Conservation (phyloP, 139 green algal species). For the Monoraphidium neglectum region DNA sequence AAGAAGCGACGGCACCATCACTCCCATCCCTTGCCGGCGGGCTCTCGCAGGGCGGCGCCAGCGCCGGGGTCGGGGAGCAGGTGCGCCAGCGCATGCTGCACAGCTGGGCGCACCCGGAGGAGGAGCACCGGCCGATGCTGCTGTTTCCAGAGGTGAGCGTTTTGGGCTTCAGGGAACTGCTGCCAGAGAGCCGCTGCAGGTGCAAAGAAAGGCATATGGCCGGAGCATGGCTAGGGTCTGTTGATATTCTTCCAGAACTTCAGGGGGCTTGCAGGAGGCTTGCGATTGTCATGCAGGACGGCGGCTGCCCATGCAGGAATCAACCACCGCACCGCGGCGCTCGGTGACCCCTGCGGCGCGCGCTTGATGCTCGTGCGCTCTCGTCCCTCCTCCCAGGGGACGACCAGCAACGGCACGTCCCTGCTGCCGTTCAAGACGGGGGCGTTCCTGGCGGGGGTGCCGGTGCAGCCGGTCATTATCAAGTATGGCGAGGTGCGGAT, state of each 20-base stretch:
- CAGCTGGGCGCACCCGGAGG: conserved; percentile 15
- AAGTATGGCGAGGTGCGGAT: too few relatives aligned
- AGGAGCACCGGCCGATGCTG: conserved; percentile 53
- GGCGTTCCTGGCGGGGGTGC: conserved; percentile 85
- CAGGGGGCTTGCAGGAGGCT: neutral
- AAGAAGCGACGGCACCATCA: neutral
- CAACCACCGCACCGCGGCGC: too few relatives aligned
- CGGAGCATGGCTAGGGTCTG: too few relatives aligned
- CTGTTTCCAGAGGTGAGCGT: conserved; percentile 71
- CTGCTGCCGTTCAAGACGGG: conserved; percentile 92
- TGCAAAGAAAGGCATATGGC: too few relatives aligned
- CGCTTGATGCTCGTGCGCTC: too few relatives aligned
- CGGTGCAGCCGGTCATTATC: conserved; percentile 85
- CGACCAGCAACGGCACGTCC: conserved; percentile 89
- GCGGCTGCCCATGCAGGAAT: neutral
- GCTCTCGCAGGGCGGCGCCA: too few relatives aligned
- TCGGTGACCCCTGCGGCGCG: too few relatives aligned
- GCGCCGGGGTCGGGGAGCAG: conserved; percentile 8
- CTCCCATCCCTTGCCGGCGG: neutral
- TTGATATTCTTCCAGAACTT: too few relatives aligned
- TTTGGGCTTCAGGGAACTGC: too few relatives aligned
- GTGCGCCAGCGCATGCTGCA: conserved; percentile 62
- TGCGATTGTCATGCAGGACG: neutral
- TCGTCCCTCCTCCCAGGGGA: conserved; percentile 63
- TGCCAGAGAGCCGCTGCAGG: too few relatives aligned